Evolutionary conservation across 2,329 filamentous ascomycete species (phyloP).

Genomic region (Lachnum nothofagi): DNA sequence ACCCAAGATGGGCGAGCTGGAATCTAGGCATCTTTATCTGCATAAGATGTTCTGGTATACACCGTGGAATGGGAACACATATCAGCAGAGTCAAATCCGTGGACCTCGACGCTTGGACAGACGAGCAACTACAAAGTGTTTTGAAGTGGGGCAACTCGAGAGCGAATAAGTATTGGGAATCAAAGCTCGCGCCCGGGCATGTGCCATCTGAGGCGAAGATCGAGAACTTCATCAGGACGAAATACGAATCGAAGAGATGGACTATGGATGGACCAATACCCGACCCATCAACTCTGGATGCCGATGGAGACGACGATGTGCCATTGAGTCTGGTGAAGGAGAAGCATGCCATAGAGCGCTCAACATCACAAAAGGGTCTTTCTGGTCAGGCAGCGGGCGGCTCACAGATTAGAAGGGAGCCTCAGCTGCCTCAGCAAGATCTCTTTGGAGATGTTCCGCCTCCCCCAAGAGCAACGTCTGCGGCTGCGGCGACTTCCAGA

Average conservation of each 20-base stretch:
- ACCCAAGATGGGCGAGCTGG: slow-evolving; percentile 98
- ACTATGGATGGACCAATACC: slow-evolving; percentile 97
- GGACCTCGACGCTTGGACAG: slow-evolving; percentile 96
- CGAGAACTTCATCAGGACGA: slow-evolving; percentile 98
- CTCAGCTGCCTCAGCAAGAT: slow-evolving; percentile 62
- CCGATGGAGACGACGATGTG: slow-evolving; percentile 79
- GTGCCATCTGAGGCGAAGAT: slow-evolving; percentile 96
- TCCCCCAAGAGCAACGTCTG: slow-evolving; percentile 65
- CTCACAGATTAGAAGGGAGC: slow-evolving; percentile 37
- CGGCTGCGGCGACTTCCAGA: slow-evolving; percentile 52
- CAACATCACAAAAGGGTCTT: slow-evolving; percentile 30
- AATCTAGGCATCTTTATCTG: slow-evolving; percentile 96
- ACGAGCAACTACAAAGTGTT: slow-evolving; percentile 92
- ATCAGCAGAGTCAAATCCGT: slow-evolving; percentile 98
- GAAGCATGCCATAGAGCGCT: slow-evolving; percentile 59
- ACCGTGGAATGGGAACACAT: slow-evolving; percentile 97
- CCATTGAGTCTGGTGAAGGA: slow-evolving; percentile 59
- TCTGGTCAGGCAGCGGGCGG: slow-evolving; percentile 19
- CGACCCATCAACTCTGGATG: slow-evolving; percentile 81
- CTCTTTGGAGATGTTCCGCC: slow-evolving; percentile 75
- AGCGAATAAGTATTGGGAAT: slow-evolving; percentile 99
- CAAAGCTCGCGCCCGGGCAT: slow-evolving; percentile 85
- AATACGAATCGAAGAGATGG: slow-evolving; percentile 98
- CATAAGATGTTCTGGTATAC: slow-evolving; percentile 97
- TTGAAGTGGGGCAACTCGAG: slow-evolving; percentile 92